These are phyloP conservation scores for Solanum neorickii DNA, from an alignment of 257 asterid genomes.

Conservation along the genomic window DNA sequence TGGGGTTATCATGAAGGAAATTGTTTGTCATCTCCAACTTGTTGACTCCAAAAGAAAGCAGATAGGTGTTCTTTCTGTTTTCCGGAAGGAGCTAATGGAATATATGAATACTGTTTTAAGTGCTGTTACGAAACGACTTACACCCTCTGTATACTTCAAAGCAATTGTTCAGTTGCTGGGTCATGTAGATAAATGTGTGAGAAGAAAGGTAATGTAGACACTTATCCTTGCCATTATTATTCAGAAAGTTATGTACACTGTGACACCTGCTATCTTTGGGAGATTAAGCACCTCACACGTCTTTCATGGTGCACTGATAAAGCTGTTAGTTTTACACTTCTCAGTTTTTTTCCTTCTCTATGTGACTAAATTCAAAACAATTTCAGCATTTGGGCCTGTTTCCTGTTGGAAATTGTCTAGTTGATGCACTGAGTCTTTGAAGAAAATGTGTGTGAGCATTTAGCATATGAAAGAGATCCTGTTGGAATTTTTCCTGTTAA, in stretches of 20 bases:
- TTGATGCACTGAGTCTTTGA: background rate
- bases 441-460: too few species aligned
- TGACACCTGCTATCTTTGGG: background rate
- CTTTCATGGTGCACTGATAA: background rate
- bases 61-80: conserved; percentile 28
- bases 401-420: background rate
- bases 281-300: background rate
- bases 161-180: conserved; percentile 49
- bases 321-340: background rate
- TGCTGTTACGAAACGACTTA: conserved; percentile 41
- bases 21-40: conserved; percentile 44
- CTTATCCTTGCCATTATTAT: background rate
- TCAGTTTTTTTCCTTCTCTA: background rate
- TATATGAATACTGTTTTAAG: conserved; percentile 32
- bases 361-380: background rate
- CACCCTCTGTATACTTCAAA: conserved; percentile 57
- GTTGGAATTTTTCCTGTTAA: background rate
- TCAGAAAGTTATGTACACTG: background rate
- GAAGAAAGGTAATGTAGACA: conserved; percentile 50
- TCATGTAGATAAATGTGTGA: conserved; percentile 40
- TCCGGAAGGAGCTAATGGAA: conserved; percentile 66
- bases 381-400: background rate
- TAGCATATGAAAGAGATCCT: background rate
- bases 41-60: conserved; percentile 41
- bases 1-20: conserved; percentile 74